phyloP scores from a whole-genome alignment of 2,329 filamentous ascomycete genomes.

The Penicillium sp. region DNA sequence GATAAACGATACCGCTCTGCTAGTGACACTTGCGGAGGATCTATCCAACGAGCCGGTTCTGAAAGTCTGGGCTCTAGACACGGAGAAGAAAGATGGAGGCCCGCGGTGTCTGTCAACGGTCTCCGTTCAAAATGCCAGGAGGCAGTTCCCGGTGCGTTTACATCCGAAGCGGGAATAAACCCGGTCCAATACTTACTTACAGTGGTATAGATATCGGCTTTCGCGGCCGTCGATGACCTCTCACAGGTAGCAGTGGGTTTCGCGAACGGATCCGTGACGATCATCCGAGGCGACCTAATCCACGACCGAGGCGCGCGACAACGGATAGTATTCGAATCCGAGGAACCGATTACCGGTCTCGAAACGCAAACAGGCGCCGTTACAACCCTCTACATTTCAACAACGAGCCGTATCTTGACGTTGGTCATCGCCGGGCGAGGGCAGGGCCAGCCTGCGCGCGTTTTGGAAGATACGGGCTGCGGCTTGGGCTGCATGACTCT shows the following conservation, averaged over 20 bases:
- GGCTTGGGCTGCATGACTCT: constrained; percentile 93
- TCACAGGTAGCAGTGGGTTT: constrained; percentile 94
- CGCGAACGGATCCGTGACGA: constrained; percentile 88
- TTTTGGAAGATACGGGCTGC: constrained; percentile 85
- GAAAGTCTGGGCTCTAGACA: constrained; percentile 97
- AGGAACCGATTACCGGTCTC: constrained; percentile 91
- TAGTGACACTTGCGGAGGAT: constrained; percentile 81
- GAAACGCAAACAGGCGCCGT: constrained; percentile 64
- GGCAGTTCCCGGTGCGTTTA: constrained; percentile 76
- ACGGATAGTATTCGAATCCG: constrained; percentile 90
- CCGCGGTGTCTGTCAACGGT: constrained; percentile 86
- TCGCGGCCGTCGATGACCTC: constrained; percentile 81
- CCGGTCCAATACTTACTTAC: neutral
- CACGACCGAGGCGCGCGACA: constrained; percentile 94
- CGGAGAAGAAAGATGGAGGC: constrained; percentile 87
- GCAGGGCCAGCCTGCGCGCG: constrained; percentile 82
- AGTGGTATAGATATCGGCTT: constrained; percentile 63
- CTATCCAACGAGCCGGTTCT: constrained; percentile 80
- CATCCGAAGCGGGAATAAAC: too few relatives aligned
- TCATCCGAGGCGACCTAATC: constrained; percentile 89
- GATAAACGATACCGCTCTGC: constrained; percentile 77
- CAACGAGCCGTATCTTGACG: constrained; percentile 81
- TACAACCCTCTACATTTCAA: constrained; percentile 87
- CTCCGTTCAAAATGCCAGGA: constrained; percentile 81
- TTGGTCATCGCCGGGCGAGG: constrained; percentile 83